Evolutionary conservation across 148 eudicot species (phyloP), one percentile per base, ranked within the genome.

Genomic region (Oxyria digyna): DNA sequence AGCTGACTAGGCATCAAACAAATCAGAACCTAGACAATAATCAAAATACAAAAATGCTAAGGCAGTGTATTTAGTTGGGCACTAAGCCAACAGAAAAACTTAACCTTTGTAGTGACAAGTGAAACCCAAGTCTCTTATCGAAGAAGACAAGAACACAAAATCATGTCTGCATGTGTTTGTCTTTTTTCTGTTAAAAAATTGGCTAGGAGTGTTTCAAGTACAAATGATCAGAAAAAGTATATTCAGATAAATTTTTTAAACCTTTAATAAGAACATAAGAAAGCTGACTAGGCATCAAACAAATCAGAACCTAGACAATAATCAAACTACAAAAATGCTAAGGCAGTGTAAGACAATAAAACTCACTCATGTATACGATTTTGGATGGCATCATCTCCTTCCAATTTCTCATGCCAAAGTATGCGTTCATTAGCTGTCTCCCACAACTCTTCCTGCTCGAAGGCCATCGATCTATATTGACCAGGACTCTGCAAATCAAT

Each of bases 291-390:
- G 4, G 6, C 6, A 6, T 35, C 38, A 35, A 35, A 6, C 38
- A 2, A 35, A 6, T 6, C 6, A 35, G 15, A 54, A 12, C 31
- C 3, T 12, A 45, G 31, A 54, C 5, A 54, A 10, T 54, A 14
- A 23, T 24, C 31, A 54, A 54, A 46, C 31, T 10, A 54, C 15
- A 54, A 21, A 23, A 26, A 54, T 7, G 31, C 6, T 12, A 23
- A 54, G 29, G 32, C 27, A 52, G 59, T 54, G 12, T 21, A 21
- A 24, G 43, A 71, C 23, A 18, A 66, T 43, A 70, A 74, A 29
- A 78, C 99, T 88, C 71, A 94, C 99, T 94, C 99, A 41, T 94
- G 99, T 41, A 94, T 87, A 70, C 85, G 96, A 73, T 88, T 91
- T 77, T 94, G 97, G 77, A 94, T 85, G 48, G 91, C 96, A 75